Percentiles rank a stretch among this genome's conserved stretches.
Conservation (phyloP, 1,284 basidiomycete species). For the Coriolopsis trogii region DNA sequence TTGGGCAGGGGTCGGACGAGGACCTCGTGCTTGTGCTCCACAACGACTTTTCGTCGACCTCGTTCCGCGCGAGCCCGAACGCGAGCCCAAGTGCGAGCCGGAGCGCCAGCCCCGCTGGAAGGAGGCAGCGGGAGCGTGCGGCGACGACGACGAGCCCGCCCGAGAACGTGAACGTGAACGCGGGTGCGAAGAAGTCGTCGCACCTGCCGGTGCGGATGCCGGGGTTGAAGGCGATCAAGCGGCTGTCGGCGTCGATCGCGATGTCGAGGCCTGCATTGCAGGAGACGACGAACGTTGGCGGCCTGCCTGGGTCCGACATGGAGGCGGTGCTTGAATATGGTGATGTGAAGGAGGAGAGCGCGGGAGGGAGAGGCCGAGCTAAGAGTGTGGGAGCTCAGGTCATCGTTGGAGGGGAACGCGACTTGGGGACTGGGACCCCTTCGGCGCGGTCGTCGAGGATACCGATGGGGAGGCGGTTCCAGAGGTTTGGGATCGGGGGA, state of each 20-base stretch:
- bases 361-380: neutral
- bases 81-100: too few species aligned
- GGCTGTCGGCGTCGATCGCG: conserved; percentile 28
- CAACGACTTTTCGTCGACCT: conserved; percentile 19
- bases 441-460: conserved; percentile 15
- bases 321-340: neutral
- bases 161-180: conserved; percentile 7
- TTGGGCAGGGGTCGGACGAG: conserved; percentile 17
- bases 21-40: conserved; percentile 27
- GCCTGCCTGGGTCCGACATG: conserved; percentile 10
- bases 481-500: conserved; percentile 9
- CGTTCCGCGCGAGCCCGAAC: conserved; percentile 2
- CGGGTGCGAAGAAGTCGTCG: conserved; percentile 26
- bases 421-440: neutral
- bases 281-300: conserved; percentile 31
- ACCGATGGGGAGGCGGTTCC: conserved; percentile 18
- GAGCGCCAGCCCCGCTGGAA: too few species aligned
- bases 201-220: conserved; percentile 28
- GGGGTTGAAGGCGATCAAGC: conserved; percentile 25
- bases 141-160: neutral
- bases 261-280: conserved; percentile 29
- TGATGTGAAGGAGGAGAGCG: neutral
- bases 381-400: neutral
- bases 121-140: neutral
- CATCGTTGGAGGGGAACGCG: too few species aligned